Conservation (phyloP, 2,329 filamentous ascomycete species). For the Penicillium sclerotiorum region DNA sequence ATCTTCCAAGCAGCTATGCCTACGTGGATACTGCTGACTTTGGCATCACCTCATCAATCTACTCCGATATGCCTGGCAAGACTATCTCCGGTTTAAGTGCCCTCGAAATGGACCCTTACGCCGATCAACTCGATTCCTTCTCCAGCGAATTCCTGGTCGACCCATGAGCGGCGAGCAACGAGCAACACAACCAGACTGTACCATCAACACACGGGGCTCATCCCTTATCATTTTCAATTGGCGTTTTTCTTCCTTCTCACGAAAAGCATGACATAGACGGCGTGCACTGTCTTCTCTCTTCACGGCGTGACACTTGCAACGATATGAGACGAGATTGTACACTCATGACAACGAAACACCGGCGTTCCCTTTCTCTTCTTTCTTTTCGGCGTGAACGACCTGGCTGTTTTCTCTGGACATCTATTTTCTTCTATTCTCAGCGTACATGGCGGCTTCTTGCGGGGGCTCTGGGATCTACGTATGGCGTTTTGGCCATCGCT, state of each 20-base stretch:
- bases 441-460: constrained; percentile 15
- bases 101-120: constrained; percentile 38
- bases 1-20: constrained; percentile 30
- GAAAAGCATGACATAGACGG: constrained; percentile 17
- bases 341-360: constrained; percentile 25
- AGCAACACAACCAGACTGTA: constrained; percentile 1
- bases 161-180: constrained; percentile 17
- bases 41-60: constrained; percentile 34
- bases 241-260: constrained; percentile 4
- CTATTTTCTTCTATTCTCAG: constrained; percentile 9
- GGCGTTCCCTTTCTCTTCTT: constrained; percentile 10
- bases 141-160: constrained; percentile 43
- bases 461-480: not conserved
- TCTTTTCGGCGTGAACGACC: constrained; percentile 9
- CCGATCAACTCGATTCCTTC: constrained; percentile 42
- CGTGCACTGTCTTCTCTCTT: constrained; percentile 15
- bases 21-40: constrained; percentile 32
- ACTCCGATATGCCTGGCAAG: constrained; percentile 36
- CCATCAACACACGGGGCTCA: not conserved
- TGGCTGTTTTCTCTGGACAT: constrained; percentile 8
- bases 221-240: constrained; percentile 1
- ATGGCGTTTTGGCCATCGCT: constrained; percentile 9
- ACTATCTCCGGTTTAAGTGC: constrained; percentile 25
- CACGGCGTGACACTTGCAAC: constrained; percentile 19
- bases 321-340: constrained; percentile 27